Base-by-base conservation (phyloP, 108 stramenopile genomes). In the Schizochytrium sp. region DNA sequence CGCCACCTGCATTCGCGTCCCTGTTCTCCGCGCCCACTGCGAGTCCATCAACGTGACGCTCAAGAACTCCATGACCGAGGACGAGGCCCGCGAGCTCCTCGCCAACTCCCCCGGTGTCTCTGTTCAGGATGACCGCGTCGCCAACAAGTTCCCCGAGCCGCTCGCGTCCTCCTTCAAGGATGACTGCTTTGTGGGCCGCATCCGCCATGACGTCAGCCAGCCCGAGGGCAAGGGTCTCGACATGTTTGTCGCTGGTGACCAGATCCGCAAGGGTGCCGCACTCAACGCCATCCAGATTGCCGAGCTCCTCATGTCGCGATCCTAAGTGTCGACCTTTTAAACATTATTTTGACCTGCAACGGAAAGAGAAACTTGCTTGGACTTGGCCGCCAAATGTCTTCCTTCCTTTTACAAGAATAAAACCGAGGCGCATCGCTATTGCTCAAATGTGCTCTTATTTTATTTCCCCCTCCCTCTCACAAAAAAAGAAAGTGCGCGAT, bases 1-100 rank as follows among this genome's bases (percentile, higher is more conserved):
- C 29, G 88, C 63, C 87, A 92, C 92, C 16, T 90, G 90, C 58
- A 88, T 92, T 23, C 88, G 92, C 18, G 89, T 92, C n/a, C 92
- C 92, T 19, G 88, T 90, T 16, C 60, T 91, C 5, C 72, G 92
- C 18, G 91, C 92, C 16, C 92, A 92, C 71, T 63, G 88, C 48
- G 92, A 92, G 89, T 72, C 88, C 10, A 91, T 92, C 60, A 92
- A 90, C 23, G 12, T 91, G 8, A 88, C 88, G 25, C 55, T 89
- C 71, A 55, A 76, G 45, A 57, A 87, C 29, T 5, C 21, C 5
- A 8, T 87, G 19, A 8, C 87, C 53, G 87, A 57, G 5, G 90
- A 88, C 44, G 53, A 44, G 48, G 72, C 43, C 53, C 83, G 72
- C 51, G 89, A 87, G 58, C 44, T 58, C 59, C 43, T 92, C 23